These are phyloP conservation scores for Colletotrichum orbiculare DNA, from an alignment of 2,329 filamentous ascomycete genomes.

Conservation along the genomic window DNA sequence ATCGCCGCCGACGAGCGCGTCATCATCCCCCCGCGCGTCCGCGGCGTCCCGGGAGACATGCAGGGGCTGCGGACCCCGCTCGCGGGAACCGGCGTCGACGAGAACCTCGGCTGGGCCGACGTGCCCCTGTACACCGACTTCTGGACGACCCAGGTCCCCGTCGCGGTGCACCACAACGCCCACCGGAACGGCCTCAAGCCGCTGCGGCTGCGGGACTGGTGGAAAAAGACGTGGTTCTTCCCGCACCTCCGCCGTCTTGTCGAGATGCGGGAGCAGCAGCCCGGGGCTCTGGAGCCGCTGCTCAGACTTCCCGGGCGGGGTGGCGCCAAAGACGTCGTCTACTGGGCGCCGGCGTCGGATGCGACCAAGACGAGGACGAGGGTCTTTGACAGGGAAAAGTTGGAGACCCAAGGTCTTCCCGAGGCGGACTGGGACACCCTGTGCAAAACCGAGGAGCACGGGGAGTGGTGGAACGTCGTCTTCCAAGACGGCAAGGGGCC, in stretches of 20 bases:
- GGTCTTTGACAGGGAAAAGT: slow-evolving; percentile 24
- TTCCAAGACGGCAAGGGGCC: slow-evolving; percentile 43
- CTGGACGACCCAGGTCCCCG: slow-evolving; percentile 39
- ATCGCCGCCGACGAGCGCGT: slow-evolving; percentile 38
- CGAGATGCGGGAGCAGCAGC: slow-evolving; percentile 11
- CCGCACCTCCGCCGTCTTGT: slow-evolving; percentile 38
- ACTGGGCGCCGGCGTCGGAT: slow-evolving; percentile 39
- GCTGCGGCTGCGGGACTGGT: slow-evolving; percentile 38
- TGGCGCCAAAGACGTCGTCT: slow-evolving; percentile 37
- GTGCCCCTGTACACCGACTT: slow-evolving; percentile 41
- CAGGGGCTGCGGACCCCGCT: background rate
- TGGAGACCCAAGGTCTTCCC: background rate
- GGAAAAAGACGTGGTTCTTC: slow-evolving; percentile 42
- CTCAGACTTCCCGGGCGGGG: slow-evolving; percentile 33
- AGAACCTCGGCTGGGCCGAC: slow-evolving; percentile 12
- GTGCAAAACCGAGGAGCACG: slow-evolving; percentile 38
- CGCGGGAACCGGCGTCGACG: slow-evolving; percentile 2
- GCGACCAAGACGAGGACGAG: slow-evolving; percentile 16
- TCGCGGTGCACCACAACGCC: slow-evolving; percentile 41
- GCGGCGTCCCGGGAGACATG: slow-evolving; percentile 40
- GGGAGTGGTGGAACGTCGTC: slow-evolving; percentile 46
- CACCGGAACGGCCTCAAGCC: slow-evolving; percentile 39
- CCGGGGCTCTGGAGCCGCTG: slow-evolving; percentile 35
- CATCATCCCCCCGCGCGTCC: slow-evolving; percentile 40
- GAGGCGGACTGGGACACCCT: slow-evolving; percentile 38